phyloP scores from a whole-genome alignment of 768 basidiomycete genomes.

The Leccinum subtestaceum region DNA sequence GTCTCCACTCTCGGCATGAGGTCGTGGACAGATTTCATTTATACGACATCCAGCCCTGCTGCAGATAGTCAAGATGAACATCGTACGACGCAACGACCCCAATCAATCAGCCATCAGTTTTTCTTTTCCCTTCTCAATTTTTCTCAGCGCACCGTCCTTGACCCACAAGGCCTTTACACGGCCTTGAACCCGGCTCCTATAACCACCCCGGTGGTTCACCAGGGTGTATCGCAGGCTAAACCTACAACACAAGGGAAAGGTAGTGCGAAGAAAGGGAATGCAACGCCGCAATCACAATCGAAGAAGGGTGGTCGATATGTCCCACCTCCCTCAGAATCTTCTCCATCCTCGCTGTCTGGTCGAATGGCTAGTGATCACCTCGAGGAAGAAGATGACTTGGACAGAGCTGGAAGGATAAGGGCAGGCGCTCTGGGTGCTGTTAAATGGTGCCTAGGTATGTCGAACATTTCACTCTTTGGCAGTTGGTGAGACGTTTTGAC shows the following conservation, averaged over 20 bases:
- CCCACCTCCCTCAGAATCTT: conserved; percentile 34
- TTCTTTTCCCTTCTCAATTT: conserved; percentile 47
- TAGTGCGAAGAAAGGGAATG: conserved; percentile 15
- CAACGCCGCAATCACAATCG: conserved; percentile 27
- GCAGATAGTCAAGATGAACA: conserved; percentile 4
- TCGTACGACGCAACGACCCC: neutral
- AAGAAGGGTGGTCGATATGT: conserved; percentile 32
- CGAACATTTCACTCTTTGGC: conserved; percentile 1
- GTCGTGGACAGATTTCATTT: conserved; percentile 50
- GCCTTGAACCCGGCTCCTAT: conserved; percentile 64
- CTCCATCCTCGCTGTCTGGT: conserved; percentile 20
- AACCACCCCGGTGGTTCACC: conserved; percentile 19
- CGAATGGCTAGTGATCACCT: conserved; percentile 26
- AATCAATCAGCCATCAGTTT: conserved; percentile 28
- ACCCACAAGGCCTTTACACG: conserved; percentile 57
- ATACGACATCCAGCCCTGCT: conserved; percentile 3
- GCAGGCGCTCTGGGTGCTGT: conserved; percentile 66
- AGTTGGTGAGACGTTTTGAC: conserved; percentile 7
- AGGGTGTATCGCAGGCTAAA: neutral
- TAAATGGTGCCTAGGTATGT: conserved; percentile 61
- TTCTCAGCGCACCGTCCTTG: conserved; percentile 51
- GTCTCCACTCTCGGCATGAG: conserved; percentile 50
- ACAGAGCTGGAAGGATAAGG: conserved; percentile 66
- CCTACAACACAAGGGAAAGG: conserved; percentile 3
- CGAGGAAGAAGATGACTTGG: conserved; percentile 66